Percentiles rank a stretch among this genome's conserved stretches.
These are phyloP conservation scores for Priceomyces carsonii DNA, from an alignment of 805 yeast genomes.

Conservation along the genomic window DNA sequence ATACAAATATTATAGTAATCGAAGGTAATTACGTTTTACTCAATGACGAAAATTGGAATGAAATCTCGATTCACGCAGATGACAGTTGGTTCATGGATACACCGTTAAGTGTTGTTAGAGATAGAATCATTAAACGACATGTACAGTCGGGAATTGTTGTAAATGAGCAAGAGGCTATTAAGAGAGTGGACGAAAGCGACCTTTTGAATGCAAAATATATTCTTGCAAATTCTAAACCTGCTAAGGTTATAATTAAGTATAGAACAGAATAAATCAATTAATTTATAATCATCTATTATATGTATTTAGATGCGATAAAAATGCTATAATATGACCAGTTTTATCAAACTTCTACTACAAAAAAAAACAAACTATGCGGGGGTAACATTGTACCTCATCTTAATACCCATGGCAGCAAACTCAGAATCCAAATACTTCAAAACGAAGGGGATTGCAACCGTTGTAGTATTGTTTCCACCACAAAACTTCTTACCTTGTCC, in stretches of 20 bases:
- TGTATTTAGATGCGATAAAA: conserved; percentile 3
- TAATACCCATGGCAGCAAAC: conserved; percentile 96
- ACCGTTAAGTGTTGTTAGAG: conserved; percentile 44
- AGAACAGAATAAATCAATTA: conserved; percentile 5
- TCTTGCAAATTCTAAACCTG: conserved; percentile 17
- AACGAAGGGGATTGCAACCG: conserved; percentile 96
- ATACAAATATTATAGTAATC: conserved; percentile 56
- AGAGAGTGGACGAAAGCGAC: conserved; percentile 58
- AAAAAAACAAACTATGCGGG: conserved; percentile 35
- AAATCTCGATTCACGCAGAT: conserved; percentile 38
- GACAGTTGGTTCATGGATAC: conserved; percentile 56
- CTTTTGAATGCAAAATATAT: conserved; percentile 58
- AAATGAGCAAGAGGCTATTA: conserved; percentile 49
- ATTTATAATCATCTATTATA: conserved; percentile 1
- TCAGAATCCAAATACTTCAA: conserved; percentile 94
- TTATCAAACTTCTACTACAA: conserved; percentile 4
- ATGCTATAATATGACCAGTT: conserved; percentile 5
- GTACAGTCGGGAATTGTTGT: conserved; percentile 53
- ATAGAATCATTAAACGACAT: conserved; percentile 70
- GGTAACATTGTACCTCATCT: conserved; percentile 83
- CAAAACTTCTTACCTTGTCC: conserved; percentile 89
- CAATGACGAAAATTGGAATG: conserved; percentile 58
- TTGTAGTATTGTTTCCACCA: conserved; percentile 93
- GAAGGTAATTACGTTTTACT: conserved; percentile 79
- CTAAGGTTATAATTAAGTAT: conserved; percentile 14